Percentiles rank a stretch among this genome's conserved stretches.
These are phyloP conservation scores for Lactarius evosmus DNA, from an alignment of 768 basidiomycete species.

Conservation along the genomic window DNA sequence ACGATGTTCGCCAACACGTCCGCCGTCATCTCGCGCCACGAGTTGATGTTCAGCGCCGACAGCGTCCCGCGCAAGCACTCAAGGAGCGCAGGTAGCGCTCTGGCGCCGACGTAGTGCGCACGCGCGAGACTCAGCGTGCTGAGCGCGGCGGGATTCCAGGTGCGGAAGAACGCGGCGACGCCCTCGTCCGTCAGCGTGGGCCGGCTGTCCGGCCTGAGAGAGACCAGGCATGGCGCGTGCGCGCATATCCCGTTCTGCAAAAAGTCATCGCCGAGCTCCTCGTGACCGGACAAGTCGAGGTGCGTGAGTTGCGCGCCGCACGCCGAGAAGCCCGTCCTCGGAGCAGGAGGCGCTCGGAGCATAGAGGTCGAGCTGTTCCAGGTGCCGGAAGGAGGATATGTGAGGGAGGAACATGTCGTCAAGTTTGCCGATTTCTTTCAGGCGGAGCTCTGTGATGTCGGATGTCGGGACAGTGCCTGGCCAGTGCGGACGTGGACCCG, in stretches of 20 bases:
- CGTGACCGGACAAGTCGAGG: constrained; percentile 70
- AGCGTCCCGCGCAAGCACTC: constrained; percentile 62
- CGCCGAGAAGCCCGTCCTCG: constrained; percentile 51
- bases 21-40: constrained; percentile 61
- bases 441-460: constrained; percentile 67
- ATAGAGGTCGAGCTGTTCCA: constrained; percentile 68
- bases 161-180: constrained; percentile 62
- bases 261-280: constrained; percentile 55
- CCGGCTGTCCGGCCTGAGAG: constrained; percentile 54
- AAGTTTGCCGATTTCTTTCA: constrained; percentile 75
- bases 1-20: constrained; percentile 44
- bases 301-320: constrained; percentile 55
- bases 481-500: constrained; percentile 58
- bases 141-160: constrained; percentile 40
- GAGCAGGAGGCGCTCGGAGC: constrained; percentile 53
- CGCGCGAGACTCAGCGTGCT: constrained; percentile 38
- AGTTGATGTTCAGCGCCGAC: constrained; percentile 66
- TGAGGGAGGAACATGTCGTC: constrained; percentile 58
- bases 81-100: constrained; percentile 48
- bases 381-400: constrained; percentile 44
- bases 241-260: constrained; percentile 58
- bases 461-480: constrained; percentile 48
- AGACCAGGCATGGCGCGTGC: constrained; percentile 45
- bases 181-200: constrained; percentile 67
- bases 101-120: constrained; percentile 15